Evolutionary conservation across 2,329 filamentous ascomycete genomes (phyloP).

Genomic region (Ceratocystis variospora): DNA sequence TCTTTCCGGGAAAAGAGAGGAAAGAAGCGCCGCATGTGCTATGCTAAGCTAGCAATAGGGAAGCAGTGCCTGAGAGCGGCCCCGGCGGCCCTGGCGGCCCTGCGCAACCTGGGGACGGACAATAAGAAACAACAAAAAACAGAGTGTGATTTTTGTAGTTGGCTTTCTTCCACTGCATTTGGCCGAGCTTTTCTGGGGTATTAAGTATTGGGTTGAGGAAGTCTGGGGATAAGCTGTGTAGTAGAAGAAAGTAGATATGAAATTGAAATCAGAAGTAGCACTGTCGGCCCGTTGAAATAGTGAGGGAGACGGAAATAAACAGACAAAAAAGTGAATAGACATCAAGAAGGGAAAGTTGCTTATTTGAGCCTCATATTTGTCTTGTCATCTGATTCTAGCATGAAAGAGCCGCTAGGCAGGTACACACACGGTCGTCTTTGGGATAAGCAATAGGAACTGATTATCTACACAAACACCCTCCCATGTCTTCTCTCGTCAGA

Average conservation of each 20-base stretch:
- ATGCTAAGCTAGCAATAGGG: neutral
- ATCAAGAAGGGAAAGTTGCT: neutral
- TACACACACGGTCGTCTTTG: neutral
- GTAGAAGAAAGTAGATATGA: neutral
- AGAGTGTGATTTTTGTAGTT: neutral
- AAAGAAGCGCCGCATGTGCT: neutral
- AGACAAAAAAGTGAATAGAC: neutral
- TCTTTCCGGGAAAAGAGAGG: neutral
- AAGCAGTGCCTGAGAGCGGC: neutral
- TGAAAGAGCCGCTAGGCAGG: neutral
- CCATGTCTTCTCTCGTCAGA: neutral
- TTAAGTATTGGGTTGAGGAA: neutral
- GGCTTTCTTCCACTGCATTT: neutral
- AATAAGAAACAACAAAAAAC: neutral
- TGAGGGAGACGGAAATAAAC: neutral
- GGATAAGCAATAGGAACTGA: no score
- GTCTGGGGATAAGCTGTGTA: neutral
- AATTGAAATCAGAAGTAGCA: no score
- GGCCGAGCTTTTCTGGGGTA: slow-evolving; percentile 3
- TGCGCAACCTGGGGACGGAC: neutral
- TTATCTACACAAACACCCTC: no score
- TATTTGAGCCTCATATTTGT: no score
- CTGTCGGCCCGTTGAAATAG: neutral
- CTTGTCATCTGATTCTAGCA: neutral
- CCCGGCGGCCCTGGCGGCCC: neutral